These are phyloP conservation scores for Myriosclerotinia duriaeana DNA, from an alignment of 2,329 filamentous ascomycete species.

Conservation along the genomic window DNA sequence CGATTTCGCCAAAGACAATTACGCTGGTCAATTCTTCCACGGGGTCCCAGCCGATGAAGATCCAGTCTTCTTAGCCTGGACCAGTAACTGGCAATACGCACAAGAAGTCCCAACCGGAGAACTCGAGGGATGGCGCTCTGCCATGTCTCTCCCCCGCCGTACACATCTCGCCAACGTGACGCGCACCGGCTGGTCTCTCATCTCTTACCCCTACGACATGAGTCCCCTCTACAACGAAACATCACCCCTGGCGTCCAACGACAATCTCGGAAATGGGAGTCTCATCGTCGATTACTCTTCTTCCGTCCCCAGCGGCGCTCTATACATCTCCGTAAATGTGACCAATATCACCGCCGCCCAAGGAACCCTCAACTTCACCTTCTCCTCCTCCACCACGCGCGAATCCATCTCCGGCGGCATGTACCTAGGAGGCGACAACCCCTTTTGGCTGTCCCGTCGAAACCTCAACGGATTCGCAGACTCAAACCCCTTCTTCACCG, in stretches of 20 bases:
- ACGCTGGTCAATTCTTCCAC: slow-evolving; percentile 58
- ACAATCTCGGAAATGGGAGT: slow-evolving; percentile 49
- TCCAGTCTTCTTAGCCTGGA: slow-evolving; percentile 51
- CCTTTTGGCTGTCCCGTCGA: slow-evolving; percentile 53
- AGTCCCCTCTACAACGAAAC: slow-evolving; percentile 47
- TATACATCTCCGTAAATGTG: slow-evolving; percentile 57
- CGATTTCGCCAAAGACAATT: slow-evolving; percentile 54
- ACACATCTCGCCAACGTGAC: slow-evolving; percentile 54
- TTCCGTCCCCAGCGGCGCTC: slow-evolving; percentile 48
- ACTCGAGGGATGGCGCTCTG: slow-evolving; percentile 52
- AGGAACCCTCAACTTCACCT: slow-evolving; percentile 52
- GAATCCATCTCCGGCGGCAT: slow-evolving; percentile 53
- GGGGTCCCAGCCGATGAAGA: slow-evolving; percentile 43
- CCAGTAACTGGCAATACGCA: slow-evolving; percentile 60
- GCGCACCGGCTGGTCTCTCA: slow-evolving; percentile 52
- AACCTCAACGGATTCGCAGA: slow-evolving; percentile 47
- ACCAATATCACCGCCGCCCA: slow-evolving; percentile 42
- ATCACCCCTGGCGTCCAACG: slow-evolving; percentile 46
- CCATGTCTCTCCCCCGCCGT: slow-evolving; percentile 54
- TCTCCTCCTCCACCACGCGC: slow-evolving; percentile 49
- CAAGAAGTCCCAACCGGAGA: slow-evolving; percentile 53
- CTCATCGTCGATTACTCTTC: slow-evolving; percentile 52
- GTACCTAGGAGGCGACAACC: slow-evolving; percentile 49
- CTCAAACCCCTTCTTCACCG: slow-evolving; percentile 53
- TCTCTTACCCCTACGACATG: slow-evolving; percentile 52